A percentile compares a stretch with the other conserved stretches of the same genome.
Evolutionary conservation across 192 early-diverging fungal species (phyloP).

Genomic region (Umbelopsis isabellina): DNA sequence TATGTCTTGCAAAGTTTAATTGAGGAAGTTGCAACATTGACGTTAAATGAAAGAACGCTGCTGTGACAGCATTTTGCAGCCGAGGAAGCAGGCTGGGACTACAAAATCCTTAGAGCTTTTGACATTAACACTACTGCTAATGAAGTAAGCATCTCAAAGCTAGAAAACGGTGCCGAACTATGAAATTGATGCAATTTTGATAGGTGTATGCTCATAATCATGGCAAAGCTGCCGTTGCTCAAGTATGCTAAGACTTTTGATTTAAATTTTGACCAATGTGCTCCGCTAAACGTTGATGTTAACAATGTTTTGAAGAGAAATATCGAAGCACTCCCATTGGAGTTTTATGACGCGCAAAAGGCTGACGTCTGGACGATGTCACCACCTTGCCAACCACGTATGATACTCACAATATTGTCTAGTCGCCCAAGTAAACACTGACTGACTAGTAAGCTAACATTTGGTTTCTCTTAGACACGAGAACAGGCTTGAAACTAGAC

Average conservation of each 20-base stretch:
- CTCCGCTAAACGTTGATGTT: background rate
- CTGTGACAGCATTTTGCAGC: slow-evolving; percentile 77
- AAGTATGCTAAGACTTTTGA: slow-evolving; percentile 26
- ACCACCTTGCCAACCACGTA: slow-evolving; percentile 77
- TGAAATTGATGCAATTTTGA: background rate
- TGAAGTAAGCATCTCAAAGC: slow-evolving; percentile 40
- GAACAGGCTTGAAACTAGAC: slow-evolving; percentile 70
- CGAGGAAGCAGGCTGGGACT: slow-evolving; percentile 56
- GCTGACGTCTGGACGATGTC: slow-evolving; percentile 83
- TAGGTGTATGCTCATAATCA: slow-evolving; percentile 42
- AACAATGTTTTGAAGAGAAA: background rate
- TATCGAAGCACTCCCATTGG: slow-evolving; percentile 64
- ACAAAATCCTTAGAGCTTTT: slow-evolving; percentile 82
- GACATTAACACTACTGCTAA: slow-evolving; percentile 96
- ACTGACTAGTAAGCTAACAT: background rate
- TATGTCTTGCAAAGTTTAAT: slow-evolving; percentile 14
- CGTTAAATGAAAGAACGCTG: background rate
- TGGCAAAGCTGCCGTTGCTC: slow-evolving; percentile 30
- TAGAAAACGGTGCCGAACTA: background rate
- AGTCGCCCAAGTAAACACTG: too few species aligned
- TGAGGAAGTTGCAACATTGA: background rate
- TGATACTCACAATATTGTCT: background rate
- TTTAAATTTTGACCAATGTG: background rate
- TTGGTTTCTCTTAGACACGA: slow-evolving; percentile 53
- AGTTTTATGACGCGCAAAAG: slow-evolving; percentile 60